phyloP scores from a whole-genome alignment of 176 grass and related monocot genomes.

The Saccharum officinarum region DNA sequence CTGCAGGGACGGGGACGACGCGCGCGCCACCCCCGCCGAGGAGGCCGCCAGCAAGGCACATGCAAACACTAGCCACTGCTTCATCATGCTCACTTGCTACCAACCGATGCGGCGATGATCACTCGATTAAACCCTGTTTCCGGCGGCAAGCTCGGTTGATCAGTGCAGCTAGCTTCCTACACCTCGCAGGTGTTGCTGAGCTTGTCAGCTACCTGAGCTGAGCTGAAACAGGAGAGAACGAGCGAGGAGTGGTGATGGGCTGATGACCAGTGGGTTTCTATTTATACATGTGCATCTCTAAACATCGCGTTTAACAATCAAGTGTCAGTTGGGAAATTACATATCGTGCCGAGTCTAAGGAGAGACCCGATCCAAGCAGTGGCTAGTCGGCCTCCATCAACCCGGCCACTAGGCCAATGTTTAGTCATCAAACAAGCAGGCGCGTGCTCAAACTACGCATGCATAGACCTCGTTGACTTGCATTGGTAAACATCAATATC shows the following conservation, averaged over 20 bases:
- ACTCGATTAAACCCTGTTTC: background rate
- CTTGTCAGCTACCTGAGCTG: background rate
- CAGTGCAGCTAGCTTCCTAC: too few species aligned
- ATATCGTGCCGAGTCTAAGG: conserved; percentile 13
- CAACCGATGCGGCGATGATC: background rate
- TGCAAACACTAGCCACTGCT: background rate
- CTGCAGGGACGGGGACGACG: conserved; percentile 36
- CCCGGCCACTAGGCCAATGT: background rate
- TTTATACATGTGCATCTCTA: background rate
- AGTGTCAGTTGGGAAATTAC: background rate
- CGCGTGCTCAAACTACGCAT: conserved; percentile 4
- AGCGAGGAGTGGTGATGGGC: background rate
- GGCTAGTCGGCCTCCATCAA: background rate
- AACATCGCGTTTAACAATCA: background rate
- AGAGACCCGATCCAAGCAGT: conserved; percentile 25
- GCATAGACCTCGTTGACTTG: background rate
- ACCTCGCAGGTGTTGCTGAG: background rate
- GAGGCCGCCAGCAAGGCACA: background rate
- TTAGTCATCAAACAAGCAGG: conserved; percentile 13
- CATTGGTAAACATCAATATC: background rate
- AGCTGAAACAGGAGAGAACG: background rate
- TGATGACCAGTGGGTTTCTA: background rate
- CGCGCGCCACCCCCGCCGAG: background rate
- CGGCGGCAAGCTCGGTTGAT: background rate
- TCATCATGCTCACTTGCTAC: background rate